Base-by-base conservation (phyloP, 345 rosid species). In the Rhodamnia argentea region DNA sequence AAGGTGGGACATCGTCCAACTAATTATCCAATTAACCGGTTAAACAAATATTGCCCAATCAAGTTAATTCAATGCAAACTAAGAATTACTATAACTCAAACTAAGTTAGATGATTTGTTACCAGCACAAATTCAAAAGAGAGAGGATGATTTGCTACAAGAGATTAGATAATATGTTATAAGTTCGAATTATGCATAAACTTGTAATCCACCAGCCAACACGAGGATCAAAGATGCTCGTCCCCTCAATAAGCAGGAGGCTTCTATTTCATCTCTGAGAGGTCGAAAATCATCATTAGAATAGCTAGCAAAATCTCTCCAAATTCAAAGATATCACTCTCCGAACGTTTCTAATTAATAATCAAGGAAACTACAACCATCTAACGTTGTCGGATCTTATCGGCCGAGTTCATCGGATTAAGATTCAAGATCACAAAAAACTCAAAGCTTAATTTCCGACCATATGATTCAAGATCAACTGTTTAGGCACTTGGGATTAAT, bases 391-490 rank as follows among this genome's bases (percentile, higher is more conserved):
- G 37, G 10, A 37, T 70, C 47, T 70, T 13, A 37, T 70, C 13
- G 0, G 1, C 11, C 81, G 0, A 4, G 26, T 70, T 20, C 26
- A 10, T 37, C 0, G 1, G 2, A 70, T 22, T 18, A 37, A 18
- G 3, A 70, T 24, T 70, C 14, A 0, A 70, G 20, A 70, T 18
- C 4, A 23, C 81, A 10, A 10, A 6, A 7, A 70, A 37, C 11
- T 32, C 13, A 10, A 70, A 37, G 14, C 47, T 70, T 11, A 5
- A 6, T 16, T 70, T 37, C 1, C 42, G 0, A 37, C 13, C 26
- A 37, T 18, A 70, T 2, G 7, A 70, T 37, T 70, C 7, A 0
- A 70, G 47, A 37, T 37, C 47, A 32, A 70, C 13, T 20, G 3
- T 13, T 2, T 18, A 37, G 22, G 18, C 11, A 10, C 47, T 20